phyloP scores from a whole-genome alignment of 306 rosid species.

The Quercus berberidifolia region DNA sequence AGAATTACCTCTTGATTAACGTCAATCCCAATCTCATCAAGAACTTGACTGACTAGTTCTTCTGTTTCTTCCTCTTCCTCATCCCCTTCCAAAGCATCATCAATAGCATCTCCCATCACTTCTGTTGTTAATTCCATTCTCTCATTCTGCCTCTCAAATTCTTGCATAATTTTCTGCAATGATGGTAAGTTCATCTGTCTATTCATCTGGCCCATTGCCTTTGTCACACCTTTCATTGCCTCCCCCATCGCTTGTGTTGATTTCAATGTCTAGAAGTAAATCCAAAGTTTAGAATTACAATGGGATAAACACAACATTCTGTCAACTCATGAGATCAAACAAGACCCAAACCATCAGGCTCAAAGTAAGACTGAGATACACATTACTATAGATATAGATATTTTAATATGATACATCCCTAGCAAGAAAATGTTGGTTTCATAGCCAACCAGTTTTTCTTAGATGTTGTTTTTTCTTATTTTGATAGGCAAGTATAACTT shows the following conservation, averaged over 20 bases:
- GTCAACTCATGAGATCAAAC: neutral
- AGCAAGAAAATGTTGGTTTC: neutral
- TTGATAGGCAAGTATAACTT: neutral
- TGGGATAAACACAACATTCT: neutral
- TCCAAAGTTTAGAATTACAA: slow-evolving; percentile 5
- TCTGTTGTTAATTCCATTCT: slow-evolving; percentile 80
- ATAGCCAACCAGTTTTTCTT: neutral
- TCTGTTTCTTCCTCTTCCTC: slow-evolving; percentile 98
- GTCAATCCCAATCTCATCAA: slow-evolving; percentile 86
- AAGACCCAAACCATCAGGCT: neutral
- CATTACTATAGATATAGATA: neutral
- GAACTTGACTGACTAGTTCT: slow-evolving; percentile 87
- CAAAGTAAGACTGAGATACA: neutral
- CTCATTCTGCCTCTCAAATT: slow-evolving; percentile 90
- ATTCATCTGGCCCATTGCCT: slow-evolving; percentile 99
- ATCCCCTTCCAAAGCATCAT: slow-evolving; percentile 96
- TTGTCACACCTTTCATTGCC: slow-evolving; percentile 98
- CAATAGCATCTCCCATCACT: slow-evolving; percentile 96
- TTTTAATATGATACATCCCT: neutral
- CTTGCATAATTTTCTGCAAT: slow-evolving; percentile 91
- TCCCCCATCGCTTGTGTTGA: slow-evolving; percentile 99
- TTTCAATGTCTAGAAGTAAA: slow-evolving; percentile 62
- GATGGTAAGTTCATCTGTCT: slow-evolving; percentile 96
- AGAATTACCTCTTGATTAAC: slow-evolving; percentile 80
- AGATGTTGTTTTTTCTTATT: neutral